Evolutionary conservation across 2,329 filamentous ascomycete genomes (phyloP).

Genomic region (Parafenestella ontariensis): DNA sequence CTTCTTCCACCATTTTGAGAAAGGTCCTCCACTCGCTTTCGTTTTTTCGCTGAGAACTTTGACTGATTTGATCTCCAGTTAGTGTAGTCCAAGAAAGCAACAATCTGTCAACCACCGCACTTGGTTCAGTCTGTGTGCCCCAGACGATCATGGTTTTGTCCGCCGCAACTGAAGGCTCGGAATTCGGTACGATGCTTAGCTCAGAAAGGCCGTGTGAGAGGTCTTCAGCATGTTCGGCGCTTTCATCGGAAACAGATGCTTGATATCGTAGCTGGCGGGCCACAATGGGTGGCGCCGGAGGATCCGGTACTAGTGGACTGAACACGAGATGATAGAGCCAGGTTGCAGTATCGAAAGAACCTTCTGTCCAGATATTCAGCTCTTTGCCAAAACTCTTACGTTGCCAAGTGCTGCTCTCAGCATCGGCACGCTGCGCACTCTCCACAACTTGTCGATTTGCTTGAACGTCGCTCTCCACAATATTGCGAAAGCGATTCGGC

Average conservation of each 20-base stretch:
- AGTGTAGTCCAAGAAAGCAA: conserved; percentile 24
- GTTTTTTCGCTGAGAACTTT: conserved; percentile 7
- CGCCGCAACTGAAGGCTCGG: neutral
- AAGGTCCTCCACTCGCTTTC: neutral
- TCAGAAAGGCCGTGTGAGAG: no score
- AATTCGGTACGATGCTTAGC: no score
- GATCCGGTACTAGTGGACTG: neutral
- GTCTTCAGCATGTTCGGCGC: neutral
- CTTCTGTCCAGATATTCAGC: conserved; percentile 17
- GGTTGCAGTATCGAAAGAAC: conserved; percentile 24
- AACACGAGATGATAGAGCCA: conserved; percentile 32
- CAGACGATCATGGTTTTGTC: conserved; percentile 11
- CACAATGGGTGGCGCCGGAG: neutral
- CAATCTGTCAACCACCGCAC: conserved; percentile 21
- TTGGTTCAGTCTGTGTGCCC: conserved; percentile 16
- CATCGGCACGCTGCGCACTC: conserved; percentile 17
- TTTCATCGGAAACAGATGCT: conserved; percentile 3
- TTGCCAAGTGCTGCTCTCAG: conserved; percentile 2
- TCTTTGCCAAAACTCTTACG: conserved; percentile 3
- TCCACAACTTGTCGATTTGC: conserved; percentile 23
- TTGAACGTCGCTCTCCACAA: conserved; percentile 27
- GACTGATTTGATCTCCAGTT: conserved; percentile 9
- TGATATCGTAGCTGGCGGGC: neutral
- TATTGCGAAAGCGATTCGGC: conserved; percentile 22
- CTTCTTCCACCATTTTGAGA: neutral